Percentiles rank a stretch among this genome's conserved stretches.
phyloP scores from a whole-genome alignment of 441 rosid species.

The Adansonia grandidieri region DNA sequence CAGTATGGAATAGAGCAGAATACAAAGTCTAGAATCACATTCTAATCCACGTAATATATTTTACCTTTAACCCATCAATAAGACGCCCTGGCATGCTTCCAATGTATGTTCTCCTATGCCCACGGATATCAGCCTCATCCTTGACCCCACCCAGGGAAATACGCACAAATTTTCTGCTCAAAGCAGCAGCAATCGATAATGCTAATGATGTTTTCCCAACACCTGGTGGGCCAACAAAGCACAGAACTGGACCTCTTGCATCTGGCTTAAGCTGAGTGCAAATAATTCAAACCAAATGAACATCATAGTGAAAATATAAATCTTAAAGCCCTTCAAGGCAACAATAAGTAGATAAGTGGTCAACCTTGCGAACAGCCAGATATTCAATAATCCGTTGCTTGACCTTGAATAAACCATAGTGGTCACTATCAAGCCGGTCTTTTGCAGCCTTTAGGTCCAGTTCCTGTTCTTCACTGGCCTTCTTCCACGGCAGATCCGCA shows the following conservation, averaged over 20 bases:
- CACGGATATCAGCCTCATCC: constrained; percentile 99
- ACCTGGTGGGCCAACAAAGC: constrained; percentile 99
- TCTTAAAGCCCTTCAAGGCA: constrained; percentile 21
- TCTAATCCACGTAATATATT: background rate
- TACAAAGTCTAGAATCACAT: background rate
- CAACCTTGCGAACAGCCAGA: constrained; percentile 98
- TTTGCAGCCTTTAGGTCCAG: constrained; percentile 86
- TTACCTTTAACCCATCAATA: constrained; percentile 94
- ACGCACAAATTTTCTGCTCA: constrained; percentile 93
- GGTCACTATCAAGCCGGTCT: constrained; percentile 94
- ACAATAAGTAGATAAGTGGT: constrained; percentile 30
- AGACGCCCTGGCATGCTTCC: constrained; percentile 99
- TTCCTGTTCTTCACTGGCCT: constrained; percentile 85
- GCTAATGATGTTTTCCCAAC: constrained; percentile 99
- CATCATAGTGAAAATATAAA: constrained; percentile 29
- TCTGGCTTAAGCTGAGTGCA: constrained; percentile 91
- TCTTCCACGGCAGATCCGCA: constrained; percentile 98
- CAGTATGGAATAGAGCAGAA: background rate
- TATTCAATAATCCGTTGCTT: constrained; percentile 97
- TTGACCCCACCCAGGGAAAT: constrained; percentile 98
- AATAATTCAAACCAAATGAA: constrained; percentile 32
- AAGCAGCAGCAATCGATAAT: constrained; percentile 89
- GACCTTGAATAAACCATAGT: constrained; percentile 87
- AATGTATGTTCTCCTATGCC: constrained; percentile 96
- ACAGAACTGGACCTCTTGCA: constrained; percentile 95